Evolutionary conservation across 805 yeast species (phyloP).

Genomic region (Candida loeiensis): DNA sequence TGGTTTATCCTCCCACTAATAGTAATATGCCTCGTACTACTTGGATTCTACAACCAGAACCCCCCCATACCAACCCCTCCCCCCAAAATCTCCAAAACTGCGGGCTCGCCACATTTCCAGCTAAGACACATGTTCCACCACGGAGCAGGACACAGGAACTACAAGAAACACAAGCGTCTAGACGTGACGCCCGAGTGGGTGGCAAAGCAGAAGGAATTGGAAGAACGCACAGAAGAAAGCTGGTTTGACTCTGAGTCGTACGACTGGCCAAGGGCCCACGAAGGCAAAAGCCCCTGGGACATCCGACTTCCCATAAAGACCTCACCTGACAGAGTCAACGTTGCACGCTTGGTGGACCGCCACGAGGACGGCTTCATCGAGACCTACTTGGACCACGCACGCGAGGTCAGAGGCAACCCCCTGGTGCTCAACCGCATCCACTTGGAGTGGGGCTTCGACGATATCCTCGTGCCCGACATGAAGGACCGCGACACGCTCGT

Average conservation of each 20-base stretch:
- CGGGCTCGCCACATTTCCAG: slow-evolving; percentile 16
- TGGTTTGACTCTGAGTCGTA: slow-evolving; percentile 9
- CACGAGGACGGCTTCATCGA: slow-evolving; percentile 61
- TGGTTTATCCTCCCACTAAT: neutral
- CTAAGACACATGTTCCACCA: slow-evolving; percentile 62
- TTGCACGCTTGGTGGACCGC: slow-evolving; percentile 31
- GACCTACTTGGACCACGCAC: slow-evolving; percentile 58
- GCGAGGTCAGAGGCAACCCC: slow-evolving; percentile 38
- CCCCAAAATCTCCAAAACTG: no score
- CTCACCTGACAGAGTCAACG: slow-evolving; percentile 16
- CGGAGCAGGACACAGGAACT: slow-evolving; percentile 43
- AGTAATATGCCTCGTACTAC: neutral
- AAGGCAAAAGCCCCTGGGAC: slow-evolving; percentile 39
- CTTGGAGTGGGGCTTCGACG: slow-evolving; percentile 61
- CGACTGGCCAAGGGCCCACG: slow-evolving; percentile 37
- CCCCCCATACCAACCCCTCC: no score
- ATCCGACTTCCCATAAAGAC: slow-evolving; percentile 28
- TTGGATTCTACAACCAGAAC: no score
- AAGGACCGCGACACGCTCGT: slow-evolving; percentile 71
- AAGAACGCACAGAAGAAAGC: neutral
- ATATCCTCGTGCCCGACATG: slow-evolving; percentile 65
- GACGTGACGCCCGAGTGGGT: slow-evolving; percentile 47
- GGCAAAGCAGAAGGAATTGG: slow-evolving; percentile 10
- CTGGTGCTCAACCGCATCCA: slow-evolving; percentile 33
- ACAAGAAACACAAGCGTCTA: slow-evolving; percentile 44